Percentiles rank a stretch among this genome's conserved stretches.
phyloP scores from a whole-genome alignment of 2,329 filamentous ascomycete species.

The Neonectria punicea region DNA sequence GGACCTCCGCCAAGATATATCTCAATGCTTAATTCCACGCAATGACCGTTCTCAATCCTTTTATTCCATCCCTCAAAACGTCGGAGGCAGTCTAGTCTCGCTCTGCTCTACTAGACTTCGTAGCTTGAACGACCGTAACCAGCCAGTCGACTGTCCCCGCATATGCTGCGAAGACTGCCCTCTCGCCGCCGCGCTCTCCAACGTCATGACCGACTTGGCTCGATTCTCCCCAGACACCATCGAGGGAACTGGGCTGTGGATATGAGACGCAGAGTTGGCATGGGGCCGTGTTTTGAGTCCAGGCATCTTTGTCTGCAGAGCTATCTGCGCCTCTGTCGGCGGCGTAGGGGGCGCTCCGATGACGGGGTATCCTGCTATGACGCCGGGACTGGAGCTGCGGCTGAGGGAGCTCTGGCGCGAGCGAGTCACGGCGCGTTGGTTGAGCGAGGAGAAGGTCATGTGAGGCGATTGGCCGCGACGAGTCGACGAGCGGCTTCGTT shows the following conservation, averaged over 20 bases:
- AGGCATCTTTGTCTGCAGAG: constrained; percentile 3
- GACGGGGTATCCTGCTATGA: neutral
- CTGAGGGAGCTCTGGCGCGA: constrained; percentile 24
- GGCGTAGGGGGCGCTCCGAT: neutral
- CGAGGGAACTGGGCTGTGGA: constrained; percentile 17
- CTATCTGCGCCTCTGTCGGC: constrained; percentile 18
- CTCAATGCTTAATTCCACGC: too few species aligned
- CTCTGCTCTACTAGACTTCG: constrained; percentile 27
- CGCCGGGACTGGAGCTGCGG: constrained; percentile 10
- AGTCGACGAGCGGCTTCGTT: constrained; percentile 1
- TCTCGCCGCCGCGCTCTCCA: constrained; percentile 11
- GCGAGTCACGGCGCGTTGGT: constrained; percentile 1
- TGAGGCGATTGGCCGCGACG: constrained; percentile 8
- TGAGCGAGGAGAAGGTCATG: constrained; percentile 10
- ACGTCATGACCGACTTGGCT: constrained; percentile 17
- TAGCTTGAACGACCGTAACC: constrained; percentile 33
- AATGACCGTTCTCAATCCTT: neutral
- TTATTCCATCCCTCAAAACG: constrained; percentile 5
- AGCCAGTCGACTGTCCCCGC: constrained; percentile 22
- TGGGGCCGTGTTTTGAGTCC: constrained; percentile 24
- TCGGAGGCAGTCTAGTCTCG: neutral
- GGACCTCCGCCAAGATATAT: neutral
- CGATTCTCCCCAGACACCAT: neutral
- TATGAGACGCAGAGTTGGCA: neutral
- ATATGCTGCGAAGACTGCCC: constrained; percentile 5